These are phyloP conservation scores for Nakazawaea wyomingensis DNA, from an alignment of 805 yeast genomes.

Conservation along the genomic window DNA sequence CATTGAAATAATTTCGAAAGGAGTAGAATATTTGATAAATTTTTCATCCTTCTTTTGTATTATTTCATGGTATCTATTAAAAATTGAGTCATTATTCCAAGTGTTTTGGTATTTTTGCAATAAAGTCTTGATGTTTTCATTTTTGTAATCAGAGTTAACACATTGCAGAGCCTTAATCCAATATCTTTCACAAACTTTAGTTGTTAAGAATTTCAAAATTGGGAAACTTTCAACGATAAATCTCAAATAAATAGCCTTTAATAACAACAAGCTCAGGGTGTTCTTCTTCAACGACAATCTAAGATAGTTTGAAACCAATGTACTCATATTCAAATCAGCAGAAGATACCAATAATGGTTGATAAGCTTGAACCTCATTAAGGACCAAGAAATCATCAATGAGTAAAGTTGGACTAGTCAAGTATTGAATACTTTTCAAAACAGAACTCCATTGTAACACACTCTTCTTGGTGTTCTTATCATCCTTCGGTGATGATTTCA, in stretches of 20 bases:
- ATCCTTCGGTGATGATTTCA: background rate
- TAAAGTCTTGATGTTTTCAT: slow-evolving; percentile 1
- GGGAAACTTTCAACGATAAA: background rate
- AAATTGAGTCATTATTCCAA: slow-evolving; percentile 3
- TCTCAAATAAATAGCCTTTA: slow-evolving; percentile 7
- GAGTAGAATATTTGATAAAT: slow-evolving; percentile 1
- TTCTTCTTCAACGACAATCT: slow-evolving; percentile 1
- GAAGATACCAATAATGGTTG: slow-evolving; percentile 5
- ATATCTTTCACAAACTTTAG: background rate
- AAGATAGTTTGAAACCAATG: background rate
- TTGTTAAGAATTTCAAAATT: background rate
- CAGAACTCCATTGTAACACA: slow-evolving; percentile 2
- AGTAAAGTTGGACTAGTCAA: slow-evolving; percentile 2
- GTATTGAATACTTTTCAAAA: slow-evolving; percentile 1
- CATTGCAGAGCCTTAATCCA: slow-evolving; percentile 3
- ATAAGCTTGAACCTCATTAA: slow-evolving; percentile 6
- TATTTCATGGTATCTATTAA: background rate
- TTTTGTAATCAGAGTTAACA: background rate
- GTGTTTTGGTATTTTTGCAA: background rate
- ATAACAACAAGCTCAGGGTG: background rate
- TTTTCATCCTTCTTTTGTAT: background rate
- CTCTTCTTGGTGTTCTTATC: slow-evolving; percentile 1
- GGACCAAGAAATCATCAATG: slow-evolving; percentile 1
- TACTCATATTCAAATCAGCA: background rate
- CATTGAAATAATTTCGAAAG: slow-evolving; percentile 8